A percentile compares a stretch with the other conserved stretches of the same genome.
These are phyloP conservation scores for Mediolabrus comicus DNA, from an alignment of 108 stramenopile genomes.

Conservation along the genomic window DNA sequence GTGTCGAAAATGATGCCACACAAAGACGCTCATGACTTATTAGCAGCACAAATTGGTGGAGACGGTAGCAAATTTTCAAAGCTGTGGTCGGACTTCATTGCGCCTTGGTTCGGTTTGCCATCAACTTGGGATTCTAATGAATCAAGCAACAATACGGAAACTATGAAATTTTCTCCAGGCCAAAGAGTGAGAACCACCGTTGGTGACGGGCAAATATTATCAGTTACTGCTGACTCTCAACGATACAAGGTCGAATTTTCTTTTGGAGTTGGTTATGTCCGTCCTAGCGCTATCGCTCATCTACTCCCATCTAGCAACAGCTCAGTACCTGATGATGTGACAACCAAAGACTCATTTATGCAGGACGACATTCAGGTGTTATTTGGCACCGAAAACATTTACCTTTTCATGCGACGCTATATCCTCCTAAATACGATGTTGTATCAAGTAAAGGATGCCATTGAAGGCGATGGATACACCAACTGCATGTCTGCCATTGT, in stretches of 20 bases:
- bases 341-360: conserved; percentile 18
- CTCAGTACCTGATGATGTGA: conserved; percentile 35
- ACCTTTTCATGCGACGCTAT: conserved; percentile 76
- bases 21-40: conserved; percentile 49
- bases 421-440: conserved; percentile 59
- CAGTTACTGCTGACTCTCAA: conserved; percentile 29
- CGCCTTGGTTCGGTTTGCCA: conserved; percentile 76
- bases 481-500: conserved; percentile 41
- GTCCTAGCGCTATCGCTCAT: conserved; percentile 58
- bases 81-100: conserved; percentile 76
- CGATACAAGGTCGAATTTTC: conserved; percentile 68
- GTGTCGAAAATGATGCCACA: conserved; percentile 52
- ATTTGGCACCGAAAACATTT: conserved; percentile 74
- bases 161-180: conserved; percentile 64
- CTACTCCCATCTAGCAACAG: conserved; percentile 39
- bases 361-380: conserved; percentile 46
- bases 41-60: conserved; percentile 33
- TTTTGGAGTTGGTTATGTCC: conserved; percentile 69
- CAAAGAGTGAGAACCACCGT: conserved; percentile 69
- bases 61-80: conserved; percentile 46
- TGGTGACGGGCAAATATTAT: conserved; percentile 72
- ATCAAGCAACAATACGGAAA: conserved; percentile 24
- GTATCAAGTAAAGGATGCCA: conserved; percentile 40
- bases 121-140: conserved; percentile 42
- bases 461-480: conserved; percentile 22